phyloP scores from a whole-genome alignment of 192 early-diverging fungal genomes.

The Diversispora eburnea region DNA sequence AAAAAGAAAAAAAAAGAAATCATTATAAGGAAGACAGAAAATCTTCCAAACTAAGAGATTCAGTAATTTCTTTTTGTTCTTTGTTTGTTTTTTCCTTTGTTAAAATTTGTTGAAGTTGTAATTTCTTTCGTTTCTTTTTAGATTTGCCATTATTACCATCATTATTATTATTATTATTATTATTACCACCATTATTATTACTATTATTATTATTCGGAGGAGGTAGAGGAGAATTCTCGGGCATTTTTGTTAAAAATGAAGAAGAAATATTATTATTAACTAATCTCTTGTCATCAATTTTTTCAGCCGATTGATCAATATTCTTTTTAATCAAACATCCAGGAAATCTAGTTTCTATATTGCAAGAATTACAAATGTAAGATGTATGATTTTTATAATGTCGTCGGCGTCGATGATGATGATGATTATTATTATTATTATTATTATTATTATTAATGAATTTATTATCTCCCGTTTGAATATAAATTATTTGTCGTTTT shows the following conservation, averaged over 20 bases:
- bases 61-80: not conserved
- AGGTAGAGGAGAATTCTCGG: not conserved
- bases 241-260: not conserved
- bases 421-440: constrained; percentile 27
- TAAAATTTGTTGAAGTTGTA: constrained; percentile 12
- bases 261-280: not conserved
- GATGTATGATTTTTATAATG: constrained; percentile 32
- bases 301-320: not conserved
- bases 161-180: not conserved
- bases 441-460: not conserved
- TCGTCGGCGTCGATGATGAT: not conserved
- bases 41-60: not conserved
- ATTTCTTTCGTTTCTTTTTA: constrained; percentile 9
- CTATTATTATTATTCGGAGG: not conserved
- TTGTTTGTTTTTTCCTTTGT: constrained; percentile 10
- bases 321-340: constrained; percentile 26
- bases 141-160: not conserved
- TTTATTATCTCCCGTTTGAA: not conserved
- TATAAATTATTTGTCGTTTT: constrained; percentile 23
- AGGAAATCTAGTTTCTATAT: constrained; percentile 34
- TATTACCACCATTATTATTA: not conserved
- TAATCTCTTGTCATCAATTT: not conserved
- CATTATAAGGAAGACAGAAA: constrained; percentile 5
- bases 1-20: no score
- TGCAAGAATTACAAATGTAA: constrained; percentile 38